Base-by-base conservation (phyloP, 2,329 filamentous ascomycete species). In the Chrysoporthe austroafricana region DNA sequence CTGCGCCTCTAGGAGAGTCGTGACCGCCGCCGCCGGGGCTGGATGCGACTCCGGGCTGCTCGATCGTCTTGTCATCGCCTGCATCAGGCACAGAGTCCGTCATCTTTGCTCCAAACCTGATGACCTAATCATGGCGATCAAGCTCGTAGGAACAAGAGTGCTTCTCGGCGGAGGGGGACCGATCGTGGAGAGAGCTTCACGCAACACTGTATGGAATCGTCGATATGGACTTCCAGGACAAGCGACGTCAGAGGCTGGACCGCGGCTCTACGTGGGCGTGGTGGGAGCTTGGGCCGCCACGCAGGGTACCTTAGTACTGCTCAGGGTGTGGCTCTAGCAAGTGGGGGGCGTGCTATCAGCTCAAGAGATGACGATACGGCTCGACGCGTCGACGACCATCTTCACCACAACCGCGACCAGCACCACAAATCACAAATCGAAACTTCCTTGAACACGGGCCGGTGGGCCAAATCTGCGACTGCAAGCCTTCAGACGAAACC, bases 31-130 rank as follows among this genome's bases (percentile, higher is more conserved):
- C 43, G 21, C 26, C 43, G n/a, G 56, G 32, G 50, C 54, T 46
- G 18, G 18, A 9, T 34, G 43, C 43, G 32, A 36, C n/a, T n/a
- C 42, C 54, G 34, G 44, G 14, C 14, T 52, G 43, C 13, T 58
- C 52, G 32, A 39, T 71, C 70, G 4, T 71, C 70, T 14, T 70
- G 39, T 66, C 62, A 61, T 65, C 54, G 68, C 63, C 66, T 60
- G 54, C 63, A 63, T 60, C 66, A 68, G 58, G 68, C 63, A 9
- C 68, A 66, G 59, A 63, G 46, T 70, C 68, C 66, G 68, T 70
- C 68, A 70, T 70, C 68, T 70, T 70, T 63, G 66, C 52, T 65
- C 63, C 44, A 48, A 57, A 36, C 59, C 63, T 70, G 66, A 63
- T 50, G 66, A 63, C 59, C 66, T 68, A 42, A 68, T 60, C 68